phyloP scores from a whole-genome alignment of 352 stramenopile species.

The Lagenidium giganteum region DNA sequence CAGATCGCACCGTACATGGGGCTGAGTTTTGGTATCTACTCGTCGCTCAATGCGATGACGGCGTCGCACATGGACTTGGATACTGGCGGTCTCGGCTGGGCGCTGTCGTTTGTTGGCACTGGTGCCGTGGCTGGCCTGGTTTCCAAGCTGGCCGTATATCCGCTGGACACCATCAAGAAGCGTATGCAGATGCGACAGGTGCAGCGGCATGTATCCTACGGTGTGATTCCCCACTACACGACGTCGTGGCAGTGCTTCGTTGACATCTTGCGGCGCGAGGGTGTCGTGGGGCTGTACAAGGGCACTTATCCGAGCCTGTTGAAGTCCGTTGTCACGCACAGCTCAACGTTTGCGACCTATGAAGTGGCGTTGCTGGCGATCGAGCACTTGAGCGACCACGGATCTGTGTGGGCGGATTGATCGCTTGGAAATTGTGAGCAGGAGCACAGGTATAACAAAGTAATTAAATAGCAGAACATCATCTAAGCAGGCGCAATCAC shows the following conservation, averaged over 20 bases:
- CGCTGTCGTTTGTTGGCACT: slow-evolving; percentile 58
- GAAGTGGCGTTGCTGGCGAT: slow-evolving; percentile 47
- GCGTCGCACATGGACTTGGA: slow-evolving; percentile 15
- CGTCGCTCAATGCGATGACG: slow-evolving; percentile 37
- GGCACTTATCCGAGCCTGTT: slow-evolving; percentile 71
- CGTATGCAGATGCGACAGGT: slow-evolving; percentile 89
- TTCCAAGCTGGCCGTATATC: slow-evolving; percentile 92
- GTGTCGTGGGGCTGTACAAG: slow-evolving; percentile 72
- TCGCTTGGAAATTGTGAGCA: too few species aligned
- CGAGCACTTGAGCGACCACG: slow-evolving; percentile 16
- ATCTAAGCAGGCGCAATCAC: too few species aligned
- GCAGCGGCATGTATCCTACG: slow-evolving; percentile 49
- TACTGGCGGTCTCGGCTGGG: slow-evolving; percentile 16
- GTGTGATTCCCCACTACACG: slow-evolving; percentile 59
- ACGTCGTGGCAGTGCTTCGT: slow-evolving; percentile 53
- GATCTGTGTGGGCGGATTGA: too few species aligned
- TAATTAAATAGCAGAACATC: too few species aligned
- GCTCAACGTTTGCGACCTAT: slow-evolving; percentile 74
- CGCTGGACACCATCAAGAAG: slow-evolving; percentile 96
- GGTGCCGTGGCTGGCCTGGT: slow-evolving; percentile 86
- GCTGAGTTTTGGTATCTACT: slow-evolving; percentile 93
- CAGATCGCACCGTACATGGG: slow-evolving; percentile 96
- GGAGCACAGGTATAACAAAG: too few species aligned
- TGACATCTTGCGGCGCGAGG: slow-evolving; percentile 59
- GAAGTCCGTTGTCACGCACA: slow-evolving; percentile 77